phyloP scores from a whole-genome alignment of 129 eudicot species.

The Kitagawia praeruptora region DNA sequence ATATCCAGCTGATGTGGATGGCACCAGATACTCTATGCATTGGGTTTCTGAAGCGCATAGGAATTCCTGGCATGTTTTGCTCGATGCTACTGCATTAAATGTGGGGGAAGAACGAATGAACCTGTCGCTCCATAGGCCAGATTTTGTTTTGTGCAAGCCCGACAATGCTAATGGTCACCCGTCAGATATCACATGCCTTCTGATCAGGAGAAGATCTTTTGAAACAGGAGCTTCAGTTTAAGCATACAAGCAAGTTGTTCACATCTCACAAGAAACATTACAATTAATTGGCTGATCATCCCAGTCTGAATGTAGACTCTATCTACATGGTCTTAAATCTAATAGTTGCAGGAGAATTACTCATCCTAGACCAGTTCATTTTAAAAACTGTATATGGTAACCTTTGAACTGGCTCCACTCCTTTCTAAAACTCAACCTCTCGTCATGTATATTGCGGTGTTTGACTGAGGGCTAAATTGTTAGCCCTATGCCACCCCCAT shows the following conservation, averaged over 20 bases:
- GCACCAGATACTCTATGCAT: constrained; percentile 69
- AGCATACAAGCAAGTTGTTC: background rate
- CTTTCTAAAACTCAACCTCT: background rate
- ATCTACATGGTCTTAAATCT: background rate
- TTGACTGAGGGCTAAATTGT: background rate
- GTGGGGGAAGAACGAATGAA: constrained; percentile 57
- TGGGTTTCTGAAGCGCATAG: constrained; percentile 72
- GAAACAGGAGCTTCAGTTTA: constrained; percentile 29
- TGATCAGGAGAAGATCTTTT: constrained; percentile 54
- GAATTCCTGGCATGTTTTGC: constrained; percentile 70
- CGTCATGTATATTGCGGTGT: background rate
- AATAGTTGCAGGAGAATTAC: background rate
- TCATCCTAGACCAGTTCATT: background rate
- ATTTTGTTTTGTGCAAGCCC: constrained; percentile 55
- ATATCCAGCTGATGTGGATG: constrained; percentile 50
- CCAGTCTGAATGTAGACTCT: background rate
- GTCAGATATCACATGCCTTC: constrained; percentile 61
- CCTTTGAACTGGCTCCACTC: background rate
- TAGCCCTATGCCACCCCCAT: background rate
- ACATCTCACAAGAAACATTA: background rate
- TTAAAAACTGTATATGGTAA: background rate
- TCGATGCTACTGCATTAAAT: constrained; percentile 48
- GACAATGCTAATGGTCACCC: constrained; percentile 34
- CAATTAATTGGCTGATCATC: background rate
- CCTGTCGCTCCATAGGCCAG: constrained; percentile 63